Percentiles rank a stretch among this genome's conserved stretches.
phyloP scores from a whole-genome alignment of 148 eudicot genomes.

The Fagopyrum tataricum region DNA sequence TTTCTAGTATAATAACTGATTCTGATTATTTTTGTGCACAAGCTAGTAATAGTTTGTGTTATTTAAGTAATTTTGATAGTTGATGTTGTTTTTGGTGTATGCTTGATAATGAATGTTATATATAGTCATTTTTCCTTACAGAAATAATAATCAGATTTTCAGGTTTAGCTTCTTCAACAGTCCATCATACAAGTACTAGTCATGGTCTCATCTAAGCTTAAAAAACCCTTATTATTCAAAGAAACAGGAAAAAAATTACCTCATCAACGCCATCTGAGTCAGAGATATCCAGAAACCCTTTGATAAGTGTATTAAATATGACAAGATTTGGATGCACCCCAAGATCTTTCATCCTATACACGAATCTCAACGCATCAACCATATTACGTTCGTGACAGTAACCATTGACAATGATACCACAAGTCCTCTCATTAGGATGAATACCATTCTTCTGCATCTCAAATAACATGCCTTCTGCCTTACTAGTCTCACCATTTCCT shows the following conservation, averaged over 20 bases:
- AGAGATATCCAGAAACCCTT: slow-evolving; percentile 64
- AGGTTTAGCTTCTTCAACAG: not conserved
- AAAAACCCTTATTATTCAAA: not conserved
- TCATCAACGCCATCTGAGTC: slow-evolving; percentile 86
- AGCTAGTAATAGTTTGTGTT: too few relatives aligned
- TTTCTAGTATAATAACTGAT: too few relatives aligned
- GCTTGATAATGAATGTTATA: too few relatives aligned
- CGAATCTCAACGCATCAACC: slow-evolving; percentile 70
- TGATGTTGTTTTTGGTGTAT: too few relatives aligned
- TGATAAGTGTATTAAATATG: slow-evolving; percentile 73
- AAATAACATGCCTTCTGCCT: slow-evolving; percentile 68
- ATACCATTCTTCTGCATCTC: slow-evolving; percentile 63
- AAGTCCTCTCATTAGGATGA: slow-evolving; percentile 72
- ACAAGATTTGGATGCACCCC: slow-evolving; percentile 68
- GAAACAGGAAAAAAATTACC: slow-evolving; percentile 29
- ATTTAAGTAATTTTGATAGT: too few relatives aligned
- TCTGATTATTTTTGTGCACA: too few relatives aligned
- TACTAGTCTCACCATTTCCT: slow-evolving; percentile 53
- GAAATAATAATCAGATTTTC: not conserved
- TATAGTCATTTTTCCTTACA: too few relatives aligned
- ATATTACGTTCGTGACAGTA: slow-evolving; percentile 76
- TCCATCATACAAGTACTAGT: not conserved
- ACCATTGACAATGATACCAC: slow-evolving; percentile 77
- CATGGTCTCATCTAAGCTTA: not conserved
- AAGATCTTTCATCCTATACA: slow-evolving; percentile 75